Conservation (phyloP, 441 rosid genomes). For the Eutrema salsugineum region DNA sequence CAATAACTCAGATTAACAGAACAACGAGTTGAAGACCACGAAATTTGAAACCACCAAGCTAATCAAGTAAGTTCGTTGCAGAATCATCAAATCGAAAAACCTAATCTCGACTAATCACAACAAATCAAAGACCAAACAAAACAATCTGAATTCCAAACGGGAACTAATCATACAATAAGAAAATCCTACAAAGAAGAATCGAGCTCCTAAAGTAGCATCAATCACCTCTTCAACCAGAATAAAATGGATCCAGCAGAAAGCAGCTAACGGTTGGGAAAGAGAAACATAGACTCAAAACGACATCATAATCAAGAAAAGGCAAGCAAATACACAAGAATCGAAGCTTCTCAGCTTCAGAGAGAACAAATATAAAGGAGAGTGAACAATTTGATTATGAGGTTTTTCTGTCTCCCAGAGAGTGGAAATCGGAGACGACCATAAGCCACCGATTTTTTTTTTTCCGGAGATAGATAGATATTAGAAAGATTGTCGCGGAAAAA, state of each 20-base stretch:
- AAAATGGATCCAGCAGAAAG: constrained; percentile 20
- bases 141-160: constrained; percentile 1
- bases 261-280: constrained; percentile 16
- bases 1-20: not conserved
- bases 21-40: not conserved
- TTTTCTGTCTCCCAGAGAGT: constrained; percentile 29
- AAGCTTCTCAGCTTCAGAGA: constrained; percentile 10
- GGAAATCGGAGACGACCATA: constrained; percentile 38
- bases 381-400: constrained; percentile 4
- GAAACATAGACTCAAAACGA: not conserved
- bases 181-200: constrained; percentile 8
- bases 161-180: constrained; percentile 20
- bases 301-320: not conserved
- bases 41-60: not conserved
- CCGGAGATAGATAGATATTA: constrained; percentile 36
- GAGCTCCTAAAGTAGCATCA: constrained; percentile 4
- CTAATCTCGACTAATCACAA: constrained; percentile 16
- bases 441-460: constrained; percentile 18
- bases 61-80: not conserved
- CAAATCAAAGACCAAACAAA: constrained; percentile 4
- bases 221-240: not conserved
- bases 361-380: not conserved
- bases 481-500: constrained; percentile 13
- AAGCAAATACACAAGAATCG: not conserved
- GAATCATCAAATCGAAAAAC: constrained; percentile 7